Evolutionary conservation across 2,329 filamentous ascomycete genomes (phyloP), one percentile per base, ranked within the genome.

Genomic region (Lachnellula suecica): DNA sequence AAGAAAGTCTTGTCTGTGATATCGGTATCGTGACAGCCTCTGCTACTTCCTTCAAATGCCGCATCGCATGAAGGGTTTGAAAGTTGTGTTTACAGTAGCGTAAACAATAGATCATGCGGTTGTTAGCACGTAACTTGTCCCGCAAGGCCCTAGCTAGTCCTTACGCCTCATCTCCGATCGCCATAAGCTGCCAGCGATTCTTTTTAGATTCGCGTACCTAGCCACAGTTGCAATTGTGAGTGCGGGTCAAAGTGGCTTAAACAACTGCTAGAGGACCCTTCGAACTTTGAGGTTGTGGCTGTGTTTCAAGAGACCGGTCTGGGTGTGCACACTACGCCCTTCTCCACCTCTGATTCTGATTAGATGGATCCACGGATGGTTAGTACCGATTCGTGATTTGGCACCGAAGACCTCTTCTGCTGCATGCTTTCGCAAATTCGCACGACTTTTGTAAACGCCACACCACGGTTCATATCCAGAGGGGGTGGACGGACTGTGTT

Each of bases 161-260:
- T 17, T 37, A n/a, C 34, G 34, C 34, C 34, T 37, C 34, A 37
- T 37, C 34, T 37, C 34, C 34, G 34, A 37, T 37, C 34, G 34
- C 29, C 29, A 31, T 15, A 31, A 31, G 29, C 34, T 37, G 8
- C 5, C n/a, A n/a, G n/a, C n/a, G n/a, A n/a, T n/a, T n/a, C n/a
- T n/a, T n/a, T n/a, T n/a, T n/a, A n/a, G n/a, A n/a, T n/a, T n/a
- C n/a, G n/a, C n/a, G n/a, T n/a, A n/a, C n/a, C n/a, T n/a, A n/a
- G n/a, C n/a, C n/a, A n/a, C n/a, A n/a, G n/a, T n/a, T n/a, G n/a
- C n/a, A n/a, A n/a, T 29, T 11, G 20, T 25, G 1, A 20, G 19
- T 27, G 44, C 31, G 29, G 47, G 47, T 51, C 52, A 22, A 37
- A 47, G 47, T 51, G 51, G 35, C 46, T 27, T 29, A 6, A 25